Percentiles rank a stretch among this genome's conserved stretches.
phyloP scores from a whole-genome alignment of 768 basidiomycete genomes.

The Lenzites betulinus region DNA sequence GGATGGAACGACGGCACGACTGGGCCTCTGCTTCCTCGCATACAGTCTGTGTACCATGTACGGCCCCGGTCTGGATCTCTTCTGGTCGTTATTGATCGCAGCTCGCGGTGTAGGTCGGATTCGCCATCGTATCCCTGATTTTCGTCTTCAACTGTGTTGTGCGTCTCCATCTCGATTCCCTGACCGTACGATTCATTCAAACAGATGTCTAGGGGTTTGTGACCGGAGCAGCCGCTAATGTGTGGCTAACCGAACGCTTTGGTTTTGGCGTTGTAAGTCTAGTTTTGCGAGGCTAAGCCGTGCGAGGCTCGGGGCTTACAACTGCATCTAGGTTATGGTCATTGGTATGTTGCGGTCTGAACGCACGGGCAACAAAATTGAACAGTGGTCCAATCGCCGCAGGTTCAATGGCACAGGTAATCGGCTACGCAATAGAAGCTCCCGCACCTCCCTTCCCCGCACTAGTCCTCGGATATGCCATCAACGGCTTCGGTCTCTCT shows the following conservation, averaged over 20 bases:
- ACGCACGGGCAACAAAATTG: too few species aligned
- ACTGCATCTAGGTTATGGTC: constrained; percentile 37
- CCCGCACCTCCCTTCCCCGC: constrained; percentile 65
- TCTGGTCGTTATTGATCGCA: neutral
- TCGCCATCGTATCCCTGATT: constrained; percentile 58
- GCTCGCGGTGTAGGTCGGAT: constrained; percentile 40
- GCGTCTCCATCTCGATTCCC: constrained; percentile 13
- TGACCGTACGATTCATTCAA: neutral
- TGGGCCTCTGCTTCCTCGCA: constrained; percentile 73
- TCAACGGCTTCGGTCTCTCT: constrained; percentile 55
- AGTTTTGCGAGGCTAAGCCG: neutral
- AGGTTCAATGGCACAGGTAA: constrained; percentile 56
- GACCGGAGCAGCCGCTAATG: constrained; percentile 47
- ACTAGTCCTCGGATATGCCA: constrained; percentile 50
- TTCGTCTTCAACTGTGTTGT: constrained; percentile 55
- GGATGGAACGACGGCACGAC: constrained; percentile 82
- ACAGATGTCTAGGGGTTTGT: constrained; percentile 44
- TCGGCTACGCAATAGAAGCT: constrained; percentile 56
- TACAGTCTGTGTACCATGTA: constrained; percentile 60
- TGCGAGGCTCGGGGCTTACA: too few species aligned
- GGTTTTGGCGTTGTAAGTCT: constrained; percentile 50
- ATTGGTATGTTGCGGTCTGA: constrained; percentile 31
- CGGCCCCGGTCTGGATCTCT: neutral
- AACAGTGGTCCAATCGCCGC: neutral
- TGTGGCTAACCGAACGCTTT: constrained; percentile 48